Evolutionary conservation across 1,284 basidiomycete species (phyloP).

Genomic region (Trametes hirsuta): DNA sequence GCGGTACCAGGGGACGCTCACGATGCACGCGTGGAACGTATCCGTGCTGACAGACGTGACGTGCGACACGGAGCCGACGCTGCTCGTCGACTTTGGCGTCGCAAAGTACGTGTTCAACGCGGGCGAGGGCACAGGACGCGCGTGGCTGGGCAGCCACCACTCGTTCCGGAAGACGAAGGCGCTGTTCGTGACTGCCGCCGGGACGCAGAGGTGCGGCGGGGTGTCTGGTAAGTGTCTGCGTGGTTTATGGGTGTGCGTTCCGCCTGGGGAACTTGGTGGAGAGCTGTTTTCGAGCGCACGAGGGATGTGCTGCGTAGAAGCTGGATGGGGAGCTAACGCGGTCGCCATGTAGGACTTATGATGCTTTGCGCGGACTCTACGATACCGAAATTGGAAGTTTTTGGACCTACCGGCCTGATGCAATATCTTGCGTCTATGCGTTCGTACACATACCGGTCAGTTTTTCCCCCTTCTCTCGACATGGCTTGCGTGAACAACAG

Average conservation of each 20-base stretch:
- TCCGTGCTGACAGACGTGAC: slow-evolving; percentile 59
- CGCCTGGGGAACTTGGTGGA: no score
- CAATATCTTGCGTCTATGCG: slow-evolving; percentile 78
- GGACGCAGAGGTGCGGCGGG: slow-evolving; percentile 65
- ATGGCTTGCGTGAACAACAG: background rate
- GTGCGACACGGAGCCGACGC: slow-evolving; percentile 78
- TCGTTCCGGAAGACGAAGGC: slow-evolving; percentile 68
- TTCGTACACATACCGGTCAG: slow-evolving; percentile 63
- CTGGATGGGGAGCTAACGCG: background rate
- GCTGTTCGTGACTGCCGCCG: slow-evolving; percentile 75
- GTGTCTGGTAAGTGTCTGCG: slow-evolving; percentile 60
- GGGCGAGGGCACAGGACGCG: slow-evolving; percentile 79
- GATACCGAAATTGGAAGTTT: slow-evolving; percentile 58
- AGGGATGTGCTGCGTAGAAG: background rate
- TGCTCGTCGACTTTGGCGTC: slow-evolving; percentile 76
- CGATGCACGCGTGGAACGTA: slow-evolving; percentile 60
- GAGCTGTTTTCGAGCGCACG: background rate
- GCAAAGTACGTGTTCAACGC: slow-evolving; percentile 87
- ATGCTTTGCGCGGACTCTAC: slow-evolving; percentile 84
- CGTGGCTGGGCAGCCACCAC: slow-evolving; percentile 68
- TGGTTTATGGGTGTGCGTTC: background rate
- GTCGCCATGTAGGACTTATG: slow-evolving; percentile 58
- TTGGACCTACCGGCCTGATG: slow-evolving; percentile 73
- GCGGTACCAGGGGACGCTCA: background rate
- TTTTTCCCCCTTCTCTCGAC: background rate